phyloP scores from a whole-genome alignment of 2,329 filamentous ascomycete genomes.

The Apiospora hydei region DNA sequence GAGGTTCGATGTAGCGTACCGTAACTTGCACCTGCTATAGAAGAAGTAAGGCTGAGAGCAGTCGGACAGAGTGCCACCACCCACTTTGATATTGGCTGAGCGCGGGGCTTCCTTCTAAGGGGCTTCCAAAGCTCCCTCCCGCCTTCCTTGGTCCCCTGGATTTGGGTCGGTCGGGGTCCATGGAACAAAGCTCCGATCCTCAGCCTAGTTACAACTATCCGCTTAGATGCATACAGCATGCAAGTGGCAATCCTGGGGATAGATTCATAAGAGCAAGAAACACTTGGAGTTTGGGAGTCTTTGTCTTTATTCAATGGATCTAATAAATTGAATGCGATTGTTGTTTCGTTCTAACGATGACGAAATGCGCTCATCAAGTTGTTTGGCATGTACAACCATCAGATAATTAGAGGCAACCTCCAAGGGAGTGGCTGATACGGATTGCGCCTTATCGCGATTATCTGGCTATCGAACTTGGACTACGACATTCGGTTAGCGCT shows the following conservation, averaged over 20 bases:
- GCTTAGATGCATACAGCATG: background rate
- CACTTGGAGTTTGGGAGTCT: background rate
- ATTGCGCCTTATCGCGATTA: background rate
- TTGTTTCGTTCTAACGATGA: background rate
- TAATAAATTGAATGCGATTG: background rate
- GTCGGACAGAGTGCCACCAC: slow-evolving; percentile 6
- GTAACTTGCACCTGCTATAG: slow-evolving; percentile 13
- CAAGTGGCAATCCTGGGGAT: background rate
- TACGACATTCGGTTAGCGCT: slow-evolving; percentile 13
- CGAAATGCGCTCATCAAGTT: background rate
- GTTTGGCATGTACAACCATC: background rate
- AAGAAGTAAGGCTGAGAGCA: slow-evolving; percentile 18
- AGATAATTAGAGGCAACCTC: background rate
- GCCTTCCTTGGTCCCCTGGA: background rate
- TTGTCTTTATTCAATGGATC: background rate
- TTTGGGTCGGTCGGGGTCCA: slow-evolving; percentile 11
- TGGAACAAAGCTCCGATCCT: background rate
- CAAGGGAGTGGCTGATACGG: background rate
- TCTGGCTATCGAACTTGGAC: slow-evolving; percentile 2
- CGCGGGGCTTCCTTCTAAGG: slow-evolving; percentile 14
- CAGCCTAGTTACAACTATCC: background rate
- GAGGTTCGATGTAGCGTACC: slow-evolving; percentile 19
- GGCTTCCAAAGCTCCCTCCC: slow-evolving; percentile 18
- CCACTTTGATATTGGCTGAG: background rate
- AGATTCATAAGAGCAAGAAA: background rate